Evolutionary conservation across 768 basidiomycete species (phyloP), one percentile per base, ranked within the genome.

Genomic region (Saitozyma sp.): DNA sequence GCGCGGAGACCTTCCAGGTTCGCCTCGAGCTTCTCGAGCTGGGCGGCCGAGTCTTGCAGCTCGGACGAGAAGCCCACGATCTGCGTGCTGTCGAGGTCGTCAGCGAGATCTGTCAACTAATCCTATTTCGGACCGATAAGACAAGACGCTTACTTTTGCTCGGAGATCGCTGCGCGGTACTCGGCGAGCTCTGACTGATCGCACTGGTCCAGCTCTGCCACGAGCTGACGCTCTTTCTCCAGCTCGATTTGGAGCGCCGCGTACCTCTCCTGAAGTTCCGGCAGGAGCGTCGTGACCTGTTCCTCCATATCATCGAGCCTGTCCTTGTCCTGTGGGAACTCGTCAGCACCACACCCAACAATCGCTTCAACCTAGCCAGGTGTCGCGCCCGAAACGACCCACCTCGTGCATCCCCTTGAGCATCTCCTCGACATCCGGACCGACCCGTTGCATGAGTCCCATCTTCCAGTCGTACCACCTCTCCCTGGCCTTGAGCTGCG

Each of bases 361-460:
- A 2, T 46, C 6, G 29, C 29, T 29, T 5, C 2, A 29, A 5
- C 29, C 29, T 2, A 29, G 29, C 29, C 29, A 2, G 29, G 29
- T 29, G 29, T 29, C 29, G 5, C 29, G 29, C 29, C 41, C 37
- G 29, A 20, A 50, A 14, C 10, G 20, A 54, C 58, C 43, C 42
- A 59, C 85, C 76, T 89, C 84, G 54, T 62, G 63, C 63, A 82
- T 70, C 45, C 77, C 76, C 45, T 59, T 59, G 19, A 78, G 63
- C 16, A 75, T 78, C 59, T 87, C 86, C 69, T 80, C 83, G 80
- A 96, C 80, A 73, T 97, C 93, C 75, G 83, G 85, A 78, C 85
- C 79, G 29, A 80, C 64, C 17, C 65, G 65, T 29, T 64, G 56
- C 50, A 79, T 67, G 55, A 78, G 62, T 13, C 67, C 63, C 40